Evolutionary conservation across 2,329 filamentous ascomycete species (phyloP).

Genomic region (Intubia oerlemansii): DNA sequence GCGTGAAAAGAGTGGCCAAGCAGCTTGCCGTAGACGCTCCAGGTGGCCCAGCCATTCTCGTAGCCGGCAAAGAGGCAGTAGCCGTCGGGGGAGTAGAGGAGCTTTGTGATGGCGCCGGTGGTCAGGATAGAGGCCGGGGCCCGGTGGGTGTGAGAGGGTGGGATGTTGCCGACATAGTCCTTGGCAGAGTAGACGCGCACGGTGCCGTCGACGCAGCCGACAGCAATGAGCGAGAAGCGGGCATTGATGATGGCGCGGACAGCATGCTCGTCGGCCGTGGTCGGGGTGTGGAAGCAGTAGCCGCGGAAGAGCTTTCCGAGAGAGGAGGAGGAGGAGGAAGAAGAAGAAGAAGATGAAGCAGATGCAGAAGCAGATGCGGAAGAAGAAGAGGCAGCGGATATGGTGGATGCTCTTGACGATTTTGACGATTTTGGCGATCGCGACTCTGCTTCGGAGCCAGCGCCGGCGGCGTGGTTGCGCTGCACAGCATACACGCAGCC

Average conservation of each 20-base stretch:
- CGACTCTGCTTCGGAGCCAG: no score
- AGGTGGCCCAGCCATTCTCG: slow-evolving; percentile 80
- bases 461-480: slow-evolving; percentile 18
- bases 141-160: slow-evolving; percentile 58
- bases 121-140: slow-evolving; percentile 44
- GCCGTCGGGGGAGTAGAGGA: slow-evolving; percentile 83
- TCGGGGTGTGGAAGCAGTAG: slow-evolving; percentile 70
- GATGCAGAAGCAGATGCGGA: neutral
- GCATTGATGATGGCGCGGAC: slow-evolving; percentile 73
- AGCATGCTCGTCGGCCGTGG: slow-evolving; percentile 36
- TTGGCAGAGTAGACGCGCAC: slow-evolving; percentile 81
- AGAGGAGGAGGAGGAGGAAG: slow-evolving; percentile 10
- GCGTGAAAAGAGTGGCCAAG: slow-evolving; percentile 65
- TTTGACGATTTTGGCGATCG: no score
- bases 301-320: slow-evolving; percentile 61
- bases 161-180: slow-evolving; percentile 86
- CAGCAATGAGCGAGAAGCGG: slow-evolving; percentile 77
- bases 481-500: slow-evolving; percentile 85
- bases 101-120: slow-evolving; percentile 49
- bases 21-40: slow-evolving; percentile 92
- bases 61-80: slow-evolving; percentile 93
- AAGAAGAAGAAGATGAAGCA: neutral
- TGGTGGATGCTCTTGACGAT: no score
- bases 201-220: slow-evolving; percentile 60
- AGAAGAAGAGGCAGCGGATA: no score